Percentiles rank a stretch among this genome's conserved stretches.
Evolutionary conservation across 441 rosid species (phyloP).

Genomic region (Heliophila coronopifolia): DNA sequence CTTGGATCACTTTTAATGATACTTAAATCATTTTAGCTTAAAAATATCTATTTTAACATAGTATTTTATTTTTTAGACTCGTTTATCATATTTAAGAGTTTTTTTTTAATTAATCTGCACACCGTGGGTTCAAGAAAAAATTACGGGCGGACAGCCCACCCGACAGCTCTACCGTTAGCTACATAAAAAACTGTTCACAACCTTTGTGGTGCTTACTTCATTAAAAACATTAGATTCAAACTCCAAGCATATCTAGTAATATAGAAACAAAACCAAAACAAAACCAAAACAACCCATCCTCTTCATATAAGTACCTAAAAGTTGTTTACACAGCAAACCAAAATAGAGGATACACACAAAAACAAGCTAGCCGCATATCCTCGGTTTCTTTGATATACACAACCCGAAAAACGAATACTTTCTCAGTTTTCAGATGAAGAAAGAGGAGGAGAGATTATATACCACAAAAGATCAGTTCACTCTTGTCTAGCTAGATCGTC

Average conservation of each 20-base stretch:
- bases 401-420: not conserved
- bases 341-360: slow-evolving; percentile 9
- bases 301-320: not conserved
- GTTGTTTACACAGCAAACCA: not conserved
- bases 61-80: too few relatives aligned
- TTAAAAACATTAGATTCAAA: not conserved
- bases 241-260: not conserved
- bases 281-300: not conserved
- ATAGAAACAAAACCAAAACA: not conserved
- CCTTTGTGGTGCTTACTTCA: too few relatives aligned
- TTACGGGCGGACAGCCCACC: too few relatives aligned
- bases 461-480: slow-evolving; percentile 2
- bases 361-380: slow-evolving; percentile 17
- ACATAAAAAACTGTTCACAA: too few relatives aligned
- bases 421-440: not conserved
- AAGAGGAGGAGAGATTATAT: slow-evolving; percentile 10
- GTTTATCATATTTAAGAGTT: too few relatives aligned
- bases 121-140: too few relatives aligned
- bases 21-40: too few relatives aligned
- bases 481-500: slow-evolving; percentile 14
- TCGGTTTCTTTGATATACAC: slow-evolving; percentile 2
- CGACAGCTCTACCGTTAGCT: too few relatives aligned
- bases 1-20: too few relatives aligned
- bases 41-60: too few relatives aligned
- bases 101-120: too few relatives aligned